Conservation (phyloP, 305 asterid genomes). For the Salvia sclarea region DNA sequence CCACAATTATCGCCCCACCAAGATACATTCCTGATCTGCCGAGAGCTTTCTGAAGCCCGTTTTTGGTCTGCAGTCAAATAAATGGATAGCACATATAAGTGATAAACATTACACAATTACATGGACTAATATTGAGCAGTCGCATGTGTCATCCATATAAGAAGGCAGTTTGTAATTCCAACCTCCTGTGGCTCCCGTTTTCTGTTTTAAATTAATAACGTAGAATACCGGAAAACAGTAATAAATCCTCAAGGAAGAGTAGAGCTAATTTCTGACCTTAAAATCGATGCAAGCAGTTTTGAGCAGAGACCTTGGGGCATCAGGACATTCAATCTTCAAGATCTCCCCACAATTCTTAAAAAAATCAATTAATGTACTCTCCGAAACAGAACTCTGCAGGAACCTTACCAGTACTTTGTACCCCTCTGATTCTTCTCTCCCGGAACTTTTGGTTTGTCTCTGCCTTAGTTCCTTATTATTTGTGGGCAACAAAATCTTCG, state of each 20-base stretch:
- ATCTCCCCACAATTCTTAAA: slow-evolving; percentile 46
- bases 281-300: slow-evolving; percentile 48
- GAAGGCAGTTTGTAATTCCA: not conserved
- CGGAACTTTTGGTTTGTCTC: slow-evolving; percentile 15
- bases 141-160: not conserved
- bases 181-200: not conserved
- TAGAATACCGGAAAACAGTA: not conserved
- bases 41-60: slow-evolving; percentile 46
- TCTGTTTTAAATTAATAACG: not conserved
- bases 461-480: slow-evolving; percentile 28
- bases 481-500: slow-evolving; percentile 26
- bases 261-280: slow-evolving; percentile 43
- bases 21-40: not conserved
- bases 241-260: slow-evolving; percentile 12
- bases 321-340: slow-evolving; percentile 37
- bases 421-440: slow-evolving; percentile 28
- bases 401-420: slow-evolving; percentile 50
- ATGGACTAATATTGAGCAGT: not conserved
- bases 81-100: too few species aligned
- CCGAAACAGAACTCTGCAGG: not conserved
- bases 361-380: not conserved
- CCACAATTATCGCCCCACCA: slow-evolving; percentile 28
- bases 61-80: slow-evolving; percentile 45
- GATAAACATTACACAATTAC: not conserved
- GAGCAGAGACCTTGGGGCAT: slow-evolving; percentile 26